Conservation (phyloP, 768 basidiomycete genomes). For the Paxillus involutus region DNA sequence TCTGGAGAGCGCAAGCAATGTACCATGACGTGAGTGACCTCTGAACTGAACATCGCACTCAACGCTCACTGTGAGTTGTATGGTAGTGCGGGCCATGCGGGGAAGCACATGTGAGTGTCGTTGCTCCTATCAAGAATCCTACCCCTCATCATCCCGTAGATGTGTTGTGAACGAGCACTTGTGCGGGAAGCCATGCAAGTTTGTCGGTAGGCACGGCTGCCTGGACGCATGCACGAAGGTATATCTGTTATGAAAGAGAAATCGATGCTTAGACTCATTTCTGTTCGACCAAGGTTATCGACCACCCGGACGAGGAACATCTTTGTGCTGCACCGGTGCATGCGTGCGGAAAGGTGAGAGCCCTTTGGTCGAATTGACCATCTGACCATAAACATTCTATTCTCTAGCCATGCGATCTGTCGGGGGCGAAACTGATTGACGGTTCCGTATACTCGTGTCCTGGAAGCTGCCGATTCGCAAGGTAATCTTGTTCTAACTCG, state of each 20-base stretch:
- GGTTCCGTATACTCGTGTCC: slow-evolving; percentile 39
- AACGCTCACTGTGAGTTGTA: background rate
- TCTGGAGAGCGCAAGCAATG: slow-evolving; percentile 35
- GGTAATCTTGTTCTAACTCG: slow-evolving; percentile 26
- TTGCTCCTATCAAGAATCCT: rapidly evolving
- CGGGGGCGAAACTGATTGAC: slow-evolving; percentile 26
- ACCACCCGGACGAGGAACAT: slow-evolving; percentile 50
- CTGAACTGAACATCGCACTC: background rate
- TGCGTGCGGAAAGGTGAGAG: slow-evolving; percentile 51
- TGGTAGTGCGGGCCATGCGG: slow-evolving; percentile 56
- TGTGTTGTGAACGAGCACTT: slow-evolving; percentile 53
- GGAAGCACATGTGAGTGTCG: slow-evolving; percentile 46
- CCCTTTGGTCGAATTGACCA: no score
- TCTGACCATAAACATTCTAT: background rate
- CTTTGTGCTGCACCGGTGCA: slow-evolving; percentile 53
- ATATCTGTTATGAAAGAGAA: background rate
- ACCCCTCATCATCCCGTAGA: slow-evolving; percentile 30
- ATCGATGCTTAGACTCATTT: background rate
- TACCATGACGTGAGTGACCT: slow-evolving; percentile 43
- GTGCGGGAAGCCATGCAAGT: slow-evolving; percentile 51
- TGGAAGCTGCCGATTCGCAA: slow-evolving; percentile 41
- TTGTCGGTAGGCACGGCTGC: slow-evolving; percentile 50
- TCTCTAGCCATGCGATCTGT: slow-evolving; percentile 43
- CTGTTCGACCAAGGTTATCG: slow-evolving; percentile 36
- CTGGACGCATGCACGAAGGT: slow-evolving; percentile 53